Evolutionary conservation across 352 stramenopile genomes (phyloP), one percentile per base, ranked within the genome.

Genomic region (Globisporangium ultimum): DNA sequence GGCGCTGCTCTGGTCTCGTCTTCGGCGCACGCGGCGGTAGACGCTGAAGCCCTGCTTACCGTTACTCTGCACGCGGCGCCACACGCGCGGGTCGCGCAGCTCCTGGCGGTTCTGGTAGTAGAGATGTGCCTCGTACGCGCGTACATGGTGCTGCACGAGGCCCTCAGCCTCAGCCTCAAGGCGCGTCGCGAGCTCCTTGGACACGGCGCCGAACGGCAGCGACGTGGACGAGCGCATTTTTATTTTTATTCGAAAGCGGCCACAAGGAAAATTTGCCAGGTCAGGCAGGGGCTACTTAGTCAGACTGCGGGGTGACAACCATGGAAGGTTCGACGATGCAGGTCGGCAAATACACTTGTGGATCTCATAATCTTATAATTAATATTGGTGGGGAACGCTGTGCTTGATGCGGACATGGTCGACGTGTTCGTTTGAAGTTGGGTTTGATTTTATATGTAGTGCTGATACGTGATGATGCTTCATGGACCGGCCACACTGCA

Each of bases 141-240:
- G 61, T 41, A 67, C 21, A 48, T 67, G 61, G 55, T 67, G 61
- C 55, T 62, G 47, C 55, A 70, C 40, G 58, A 64, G 54, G 10
- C 58, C 58, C 12, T 55, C 58, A 40, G 62, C 58, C 20, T 70
- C 47, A 45, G 52, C 28, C 20, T 73, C 55, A 40, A 64, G 58
- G 21, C 60, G 48, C 49, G 15, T 10, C 24, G 59, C 51, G 17
- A 65, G 52, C 34, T 65, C 59, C 13, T 28, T 24, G 20, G 59
- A 45, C 46, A 60, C 52, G 22, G 43, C n/a, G 32, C 50, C 40
- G 58, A 59, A 64, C 17, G 58, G 50, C 50, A 64, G 43, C 45
- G 59, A 65, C 45, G 59, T 53, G 7, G 59, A 65, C 24, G 59
- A 65, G 52, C 45, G 40, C 40, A 45, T 45, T 15, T n/a, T 18